Evolutionary conservation across 1,139 yeast species (phyloP).

Genomic region (Pneumocystis canis): DNA sequence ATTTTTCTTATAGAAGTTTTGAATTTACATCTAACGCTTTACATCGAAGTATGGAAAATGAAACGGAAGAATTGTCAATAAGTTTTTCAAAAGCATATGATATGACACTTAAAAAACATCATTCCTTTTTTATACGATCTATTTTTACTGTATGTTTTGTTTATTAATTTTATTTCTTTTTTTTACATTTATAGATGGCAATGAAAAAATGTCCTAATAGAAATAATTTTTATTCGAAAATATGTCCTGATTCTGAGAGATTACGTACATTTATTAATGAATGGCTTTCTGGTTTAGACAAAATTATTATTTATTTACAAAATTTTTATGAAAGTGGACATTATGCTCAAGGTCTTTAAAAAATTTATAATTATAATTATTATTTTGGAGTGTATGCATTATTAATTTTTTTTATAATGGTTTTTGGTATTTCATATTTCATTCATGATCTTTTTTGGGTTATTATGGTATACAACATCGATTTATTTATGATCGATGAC

Average conservation of each 20-base stretch:
- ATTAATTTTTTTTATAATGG: background rate
- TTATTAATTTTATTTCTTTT: background rate
- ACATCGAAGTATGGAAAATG: conserved; percentile 53
- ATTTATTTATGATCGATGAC: background rate
- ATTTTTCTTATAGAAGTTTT: conserved; percentile 40
- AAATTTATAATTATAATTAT: background rate
- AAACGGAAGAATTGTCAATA: conserved; percentile 52
- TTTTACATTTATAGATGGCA: conserved; percentile 36
- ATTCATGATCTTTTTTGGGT: background rate
- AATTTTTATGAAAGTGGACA: conserved; percentile 66
- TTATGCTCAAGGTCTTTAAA: conserved; percentile 74
- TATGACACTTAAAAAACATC: conserved; percentile 67
- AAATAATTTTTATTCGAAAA: conserved; percentile 65
- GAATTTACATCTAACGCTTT: conserved; percentile 81
- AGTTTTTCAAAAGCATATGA: conserved; percentile 73
- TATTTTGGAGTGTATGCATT: background rate
- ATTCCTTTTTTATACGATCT: conserved; percentile 68
- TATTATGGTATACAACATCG: background rate
- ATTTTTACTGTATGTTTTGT: conserved; percentile 40
- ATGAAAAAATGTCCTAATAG: conserved; percentile 94
- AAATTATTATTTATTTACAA: conserved; percentile 56
- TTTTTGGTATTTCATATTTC: background rate
- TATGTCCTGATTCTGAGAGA: conserved; percentile 44
- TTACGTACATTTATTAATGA: conserved; percentile 48
- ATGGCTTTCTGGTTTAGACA: conserved; percentile 69